Percentiles rank a stretch among this genome's conserved stretches.
Conservation (phyloP, 2,329 filamentous ascomycete genomes). For the Phyllosticta capitalensis region DNA sequence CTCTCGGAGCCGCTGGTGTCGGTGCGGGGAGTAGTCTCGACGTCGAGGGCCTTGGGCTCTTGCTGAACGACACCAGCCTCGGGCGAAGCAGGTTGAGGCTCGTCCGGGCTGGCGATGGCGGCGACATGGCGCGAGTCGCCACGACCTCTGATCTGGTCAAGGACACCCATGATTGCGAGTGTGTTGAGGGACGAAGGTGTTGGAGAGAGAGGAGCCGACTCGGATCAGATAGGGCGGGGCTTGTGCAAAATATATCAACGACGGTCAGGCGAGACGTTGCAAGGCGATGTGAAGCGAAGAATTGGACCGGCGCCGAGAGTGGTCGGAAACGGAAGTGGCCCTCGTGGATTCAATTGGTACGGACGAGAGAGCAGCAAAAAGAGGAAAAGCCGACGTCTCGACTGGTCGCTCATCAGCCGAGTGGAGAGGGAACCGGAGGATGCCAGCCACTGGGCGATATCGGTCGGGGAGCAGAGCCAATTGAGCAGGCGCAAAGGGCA, state of each 20-base stretch:
- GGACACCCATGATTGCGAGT: conserved; percentile 2
- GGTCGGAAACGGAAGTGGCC: background rate
- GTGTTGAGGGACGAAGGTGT: background rate
- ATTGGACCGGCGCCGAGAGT: background rate
- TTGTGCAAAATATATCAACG: background rate
- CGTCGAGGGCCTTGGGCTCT: background rate
- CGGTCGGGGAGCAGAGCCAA: background rate
- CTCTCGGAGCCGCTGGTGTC: conserved; percentile 15
- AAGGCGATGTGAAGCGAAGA: background rate
- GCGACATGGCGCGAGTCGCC: background rate
- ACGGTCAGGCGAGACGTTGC: background rate
- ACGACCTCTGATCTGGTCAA: conserved; percentile 4
- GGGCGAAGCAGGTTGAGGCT: background rate
- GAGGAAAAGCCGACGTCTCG: background rate
- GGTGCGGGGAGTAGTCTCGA: background rate
- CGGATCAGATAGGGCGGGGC: background rate
- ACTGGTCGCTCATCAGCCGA: background rate
- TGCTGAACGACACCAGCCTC: background rate
- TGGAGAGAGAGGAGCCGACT: background rate
- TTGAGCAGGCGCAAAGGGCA: background rate
- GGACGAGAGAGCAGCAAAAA: background rate
- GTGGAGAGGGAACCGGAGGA: background rate
- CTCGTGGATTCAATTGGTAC: background rate
- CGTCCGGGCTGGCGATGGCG: background rate
- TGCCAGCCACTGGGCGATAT: background rate